Percentiles rank a stretch among this genome's conserved stretches.
phyloP scores from a whole-genome alignment of 768 basidiomycete genomes.

The Termitomyces sp. region DNA sequence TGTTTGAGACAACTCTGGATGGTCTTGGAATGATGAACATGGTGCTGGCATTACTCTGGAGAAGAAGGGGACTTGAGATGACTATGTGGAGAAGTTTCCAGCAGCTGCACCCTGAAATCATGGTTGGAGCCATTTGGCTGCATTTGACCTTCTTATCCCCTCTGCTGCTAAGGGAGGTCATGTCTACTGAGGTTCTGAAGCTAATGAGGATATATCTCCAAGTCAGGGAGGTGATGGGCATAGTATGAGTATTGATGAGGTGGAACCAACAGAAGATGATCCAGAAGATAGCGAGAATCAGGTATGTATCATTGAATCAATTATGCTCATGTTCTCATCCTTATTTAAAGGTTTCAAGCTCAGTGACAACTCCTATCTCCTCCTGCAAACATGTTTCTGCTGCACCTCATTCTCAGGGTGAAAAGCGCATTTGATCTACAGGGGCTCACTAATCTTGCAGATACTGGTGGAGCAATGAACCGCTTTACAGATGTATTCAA shows the following conservation, averaged over 20 bases:
- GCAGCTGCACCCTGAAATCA: background rate
- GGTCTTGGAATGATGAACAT: background rate
- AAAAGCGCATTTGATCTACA: background rate
- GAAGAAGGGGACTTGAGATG: background rate
- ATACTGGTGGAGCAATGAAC: background rate
- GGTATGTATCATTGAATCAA: no score
- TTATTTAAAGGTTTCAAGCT: no score
- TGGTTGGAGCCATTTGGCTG: background rate
- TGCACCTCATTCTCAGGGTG: background rate
- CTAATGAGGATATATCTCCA: no score
- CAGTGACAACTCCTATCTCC: background rate
- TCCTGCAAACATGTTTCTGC: background rate
- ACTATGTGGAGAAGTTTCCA: background rate
- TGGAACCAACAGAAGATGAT: no score
- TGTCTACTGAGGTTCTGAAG: background rate
- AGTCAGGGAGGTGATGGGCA: no score
- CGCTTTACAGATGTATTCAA: background rate
- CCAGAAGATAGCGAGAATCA: no score
- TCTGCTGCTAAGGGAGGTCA: background rate
- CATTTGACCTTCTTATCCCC: background rate
- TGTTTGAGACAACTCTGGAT: background rate
- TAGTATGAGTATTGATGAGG: no score
- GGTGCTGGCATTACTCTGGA: background rate
- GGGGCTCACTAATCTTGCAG: background rate
- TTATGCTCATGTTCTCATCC: no score